These are phyloP conservation scores for Camelina hispida DNA, from an alignment of 345 rosid species.

Conservation along the genomic window DNA sequence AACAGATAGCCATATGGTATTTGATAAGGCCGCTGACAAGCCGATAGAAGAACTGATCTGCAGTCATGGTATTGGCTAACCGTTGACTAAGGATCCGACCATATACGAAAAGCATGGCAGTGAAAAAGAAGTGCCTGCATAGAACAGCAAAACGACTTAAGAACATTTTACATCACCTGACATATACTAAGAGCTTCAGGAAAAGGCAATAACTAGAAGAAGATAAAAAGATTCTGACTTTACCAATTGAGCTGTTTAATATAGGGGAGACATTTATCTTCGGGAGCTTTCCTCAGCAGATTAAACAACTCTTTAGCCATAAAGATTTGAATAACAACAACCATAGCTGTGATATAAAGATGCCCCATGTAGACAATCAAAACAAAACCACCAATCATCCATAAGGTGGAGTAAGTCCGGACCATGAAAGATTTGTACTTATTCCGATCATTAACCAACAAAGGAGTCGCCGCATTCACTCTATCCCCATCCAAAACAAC, in stretches of 20 bases:
- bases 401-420: slow-evolving; percentile 72
- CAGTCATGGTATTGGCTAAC: slow-evolving; percentile 85
- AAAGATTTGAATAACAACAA: slow-evolving; percentile 87
- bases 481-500: slow-evolving; percentile 57
- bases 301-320: slow-evolving; percentile 94
- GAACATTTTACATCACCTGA: slow-evolving; percentile 14
- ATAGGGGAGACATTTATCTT: slow-evolving; percentile 83
- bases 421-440: slow-evolving; percentile 86
- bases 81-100: slow-evolving; percentile 95
- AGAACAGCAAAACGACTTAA: slow-evolving; percentile 9
- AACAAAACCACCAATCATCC: slow-evolving; percentile 94
- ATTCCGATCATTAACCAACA: slow-evolving; percentile 73
- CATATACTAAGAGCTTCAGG: background rate
- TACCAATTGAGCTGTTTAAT: slow-evolving; percentile 91
- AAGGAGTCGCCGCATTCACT: slow-evolving; percentile 66
- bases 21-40: slow-evolving; percentile 82
- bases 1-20: slow-evolving; percentile 92
- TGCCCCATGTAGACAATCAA: slow-evolving; percentile 93
- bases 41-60: slow-evolving; percentile 78
- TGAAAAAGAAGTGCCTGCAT: slow-evolving; percentile 95
- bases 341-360: slow-evolving; percentile 96
- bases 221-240: background rate
- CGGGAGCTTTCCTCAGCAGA: slow-evolving; percentile 82
- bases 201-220: background rate
- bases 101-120: slow-evolving; percentile 93